These are phyloP conservation scores for Cystofilobasidium ferigula DNA, from an alignment of 768 basidiomycete genomes.

Conservation along the genomic window DNA sequence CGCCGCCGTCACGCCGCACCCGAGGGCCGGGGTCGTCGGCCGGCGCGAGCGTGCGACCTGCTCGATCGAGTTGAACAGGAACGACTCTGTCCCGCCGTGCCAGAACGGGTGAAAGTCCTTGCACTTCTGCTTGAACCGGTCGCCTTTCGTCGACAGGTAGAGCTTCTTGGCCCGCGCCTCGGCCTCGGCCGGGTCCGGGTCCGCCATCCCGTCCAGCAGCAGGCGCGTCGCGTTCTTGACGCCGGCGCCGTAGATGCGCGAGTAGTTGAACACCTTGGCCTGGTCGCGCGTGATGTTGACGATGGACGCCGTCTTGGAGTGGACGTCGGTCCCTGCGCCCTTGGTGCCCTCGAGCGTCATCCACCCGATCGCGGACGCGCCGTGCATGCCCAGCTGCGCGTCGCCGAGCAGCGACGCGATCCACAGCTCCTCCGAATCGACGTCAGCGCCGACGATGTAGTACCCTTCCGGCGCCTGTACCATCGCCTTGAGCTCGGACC, in stretches of 20 bases:
- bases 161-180: constrained; percentile 68
- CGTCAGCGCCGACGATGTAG: constrained; percentile 91
- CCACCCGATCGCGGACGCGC: constrained; percentile 94
- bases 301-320: constrained; percentile 90
- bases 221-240: constrained; percentile 85
- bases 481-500: constrained; percentile 96
- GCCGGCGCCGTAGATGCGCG: constrained; percentile 95
- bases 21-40: constrained; percentile 84
- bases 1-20: constrained; percentile 85
- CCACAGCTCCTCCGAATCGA: constrained; percentile 98
- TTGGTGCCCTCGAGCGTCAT: constrained; percentile 99
- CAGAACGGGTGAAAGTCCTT: constrained; percentile 78
- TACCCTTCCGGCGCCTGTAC: constrained; percentile 87
- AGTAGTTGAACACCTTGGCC: constrained; percentile 96
- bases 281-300: constrained; percentile 85
- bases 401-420: constrained; percentile 98
- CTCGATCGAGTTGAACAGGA: constrained; percentile 94
- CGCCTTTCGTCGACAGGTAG: constrained; percentile 84
- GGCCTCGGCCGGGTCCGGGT: constrained; percentile 66
- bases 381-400: constrained; percentile 91
- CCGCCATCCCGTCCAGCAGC: constrained; percentile 70
- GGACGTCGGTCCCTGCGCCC: constrained; percentile 82
- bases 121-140: constrained; percentile 30
- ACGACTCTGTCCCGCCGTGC: constrained; percentile 93
- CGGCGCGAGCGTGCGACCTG: constrained; percentile 76